Evolutionary conservation across 768 basidiomycete genomes (phyloP).

Genomic region (Leccinum ochraceum): DNA sequence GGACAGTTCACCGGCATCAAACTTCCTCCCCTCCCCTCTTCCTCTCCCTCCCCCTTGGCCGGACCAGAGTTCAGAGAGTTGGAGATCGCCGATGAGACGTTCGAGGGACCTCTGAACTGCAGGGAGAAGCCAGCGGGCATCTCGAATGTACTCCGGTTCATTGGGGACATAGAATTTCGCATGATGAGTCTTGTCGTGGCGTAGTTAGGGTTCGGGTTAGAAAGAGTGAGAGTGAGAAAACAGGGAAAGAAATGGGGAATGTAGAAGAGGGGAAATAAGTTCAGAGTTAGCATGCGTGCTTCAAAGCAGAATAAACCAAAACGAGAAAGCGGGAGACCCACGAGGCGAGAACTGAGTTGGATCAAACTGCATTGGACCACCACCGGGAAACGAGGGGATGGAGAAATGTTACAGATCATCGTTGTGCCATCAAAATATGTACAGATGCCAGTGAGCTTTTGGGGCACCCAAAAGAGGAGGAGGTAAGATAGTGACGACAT

Average conservation of each 20-base stretch:
- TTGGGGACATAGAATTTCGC: constrained; percentile 18
- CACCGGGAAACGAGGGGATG: not conserved
- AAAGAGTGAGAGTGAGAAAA: not conserved
- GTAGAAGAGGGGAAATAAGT: no score
- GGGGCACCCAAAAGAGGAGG: not conserved
- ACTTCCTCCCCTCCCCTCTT: not conserved
- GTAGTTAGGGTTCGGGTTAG: no score
- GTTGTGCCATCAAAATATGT: not conserved
- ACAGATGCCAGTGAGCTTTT: not conserved
- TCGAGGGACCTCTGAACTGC: not conserved
- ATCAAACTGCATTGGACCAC: constrained; percentile 20
- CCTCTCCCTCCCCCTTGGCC: not conserved
- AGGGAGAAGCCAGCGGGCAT: not conserved
- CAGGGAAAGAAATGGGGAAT: not conserved
- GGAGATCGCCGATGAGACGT: no score
- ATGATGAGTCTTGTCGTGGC: constrained; percentile 27
- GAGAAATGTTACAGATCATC: not conserved
- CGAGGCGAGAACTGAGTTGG: constrained; percentile 33
- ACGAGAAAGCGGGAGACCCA: constrained; percentile 7
- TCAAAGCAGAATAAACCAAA: not conserved
- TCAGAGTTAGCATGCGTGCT: not conserved
- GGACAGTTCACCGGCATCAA: not conserved
- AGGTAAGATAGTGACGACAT: constrained; percentile 1
- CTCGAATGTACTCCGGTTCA: not conserved
- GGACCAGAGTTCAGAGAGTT: not conserved